Conservation (phyloP, 208 protist genomes). For the Trypanosoma melophagium region DNA sequence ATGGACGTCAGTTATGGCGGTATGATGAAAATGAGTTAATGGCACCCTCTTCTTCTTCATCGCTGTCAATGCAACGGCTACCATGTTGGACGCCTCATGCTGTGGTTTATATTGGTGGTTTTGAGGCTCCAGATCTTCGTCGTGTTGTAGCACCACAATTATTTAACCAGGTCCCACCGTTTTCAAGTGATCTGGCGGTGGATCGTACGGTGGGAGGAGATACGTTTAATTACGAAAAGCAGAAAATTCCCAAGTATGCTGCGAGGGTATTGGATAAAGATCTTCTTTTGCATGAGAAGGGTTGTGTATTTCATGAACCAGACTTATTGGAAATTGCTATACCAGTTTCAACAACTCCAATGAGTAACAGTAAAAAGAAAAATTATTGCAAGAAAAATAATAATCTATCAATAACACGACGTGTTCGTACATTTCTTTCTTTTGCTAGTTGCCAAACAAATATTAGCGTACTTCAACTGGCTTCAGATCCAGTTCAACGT, state of each 20-base stretch:
- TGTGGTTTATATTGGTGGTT: slow-evolving; percentile 62
- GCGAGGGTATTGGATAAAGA: slow-evolving; percentile 12
- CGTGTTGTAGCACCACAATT: slow-evolving; percentile 41
- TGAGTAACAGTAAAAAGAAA: not conserved
- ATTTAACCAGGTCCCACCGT: slow-evolving; percentile 31
- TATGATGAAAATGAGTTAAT: not conserved
- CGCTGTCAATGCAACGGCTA: not conserved
- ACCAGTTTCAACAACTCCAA: slow-evolving; percentile 20
- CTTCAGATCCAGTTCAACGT: slow-evolving; percentile 32
- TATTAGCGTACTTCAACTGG: slow-evolving; percentile 31
- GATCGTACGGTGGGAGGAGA: slow-evolving; percentile 22
- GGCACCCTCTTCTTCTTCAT: not conserved
- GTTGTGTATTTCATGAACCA: slow-evolving; percentile 29
- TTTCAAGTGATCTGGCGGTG: slow-evolving; percentile 17
- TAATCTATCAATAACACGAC: not conserved
- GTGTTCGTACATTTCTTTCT: slow-evolving; percentile 41
- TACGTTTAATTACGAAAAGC: slow-evolving; percentile 12
- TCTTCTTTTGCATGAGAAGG: slow-evolving; percentile 27
- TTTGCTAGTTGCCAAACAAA: slow-evolving; percentile 44
- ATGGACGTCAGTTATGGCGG: slow-evolving; percentile 8
- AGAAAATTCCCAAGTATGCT: slow-evolving; percentile 24
- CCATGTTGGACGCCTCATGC: slow-evolving; percentile 52
- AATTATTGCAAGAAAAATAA: not conserved
- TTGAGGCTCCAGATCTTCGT: slow-evolving; percentile 50
- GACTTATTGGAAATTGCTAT: slow-evolving; percentile 66